These are phyloP conservation scores for Daldinia eschscholtzii DNA, from an alignment of 2,329 filamentous ascomycete species.

Conservation along the genomic window DNA sequence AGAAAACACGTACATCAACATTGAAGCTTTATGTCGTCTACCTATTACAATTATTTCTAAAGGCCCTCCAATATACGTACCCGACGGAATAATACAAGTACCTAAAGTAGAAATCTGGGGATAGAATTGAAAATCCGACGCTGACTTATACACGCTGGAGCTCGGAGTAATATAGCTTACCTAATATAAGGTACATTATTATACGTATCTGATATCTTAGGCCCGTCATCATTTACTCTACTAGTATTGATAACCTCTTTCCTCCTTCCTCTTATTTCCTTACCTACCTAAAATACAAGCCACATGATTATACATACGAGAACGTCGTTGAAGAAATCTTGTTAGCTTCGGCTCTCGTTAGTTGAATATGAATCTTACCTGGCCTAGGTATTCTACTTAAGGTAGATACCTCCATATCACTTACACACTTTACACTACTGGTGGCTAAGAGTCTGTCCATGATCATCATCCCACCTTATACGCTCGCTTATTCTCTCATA, in stretches of 20 bases:
- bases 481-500: neutral
- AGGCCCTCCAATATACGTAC: neutral
- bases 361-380: neutral
- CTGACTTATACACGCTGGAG: neutral
- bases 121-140: neutral
- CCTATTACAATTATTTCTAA: neutral
- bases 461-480: conserved; percentile 1
- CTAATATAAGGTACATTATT: neutral
- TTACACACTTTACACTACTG: conserved; percentile 1
- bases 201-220: neutral
- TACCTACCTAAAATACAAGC: neutral
- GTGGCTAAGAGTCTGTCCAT: neutral
- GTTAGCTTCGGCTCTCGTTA: neutral
- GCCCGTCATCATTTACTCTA: neutral
- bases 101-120: neutral
- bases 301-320: neutral
- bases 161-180: neutral
- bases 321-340: neutral
- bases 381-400: too few relatives aligned
- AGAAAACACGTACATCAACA: too few relatives aligned
- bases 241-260: neutral
- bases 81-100: neutral
- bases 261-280: neutral
- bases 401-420: neutral
- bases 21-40: neutral